These are phyloP conservation scores for Dactylella cylindrospora DNA, from an alignment of 2,329 filamentous ascomycete species.

Conservation along the genomic window DNA sequence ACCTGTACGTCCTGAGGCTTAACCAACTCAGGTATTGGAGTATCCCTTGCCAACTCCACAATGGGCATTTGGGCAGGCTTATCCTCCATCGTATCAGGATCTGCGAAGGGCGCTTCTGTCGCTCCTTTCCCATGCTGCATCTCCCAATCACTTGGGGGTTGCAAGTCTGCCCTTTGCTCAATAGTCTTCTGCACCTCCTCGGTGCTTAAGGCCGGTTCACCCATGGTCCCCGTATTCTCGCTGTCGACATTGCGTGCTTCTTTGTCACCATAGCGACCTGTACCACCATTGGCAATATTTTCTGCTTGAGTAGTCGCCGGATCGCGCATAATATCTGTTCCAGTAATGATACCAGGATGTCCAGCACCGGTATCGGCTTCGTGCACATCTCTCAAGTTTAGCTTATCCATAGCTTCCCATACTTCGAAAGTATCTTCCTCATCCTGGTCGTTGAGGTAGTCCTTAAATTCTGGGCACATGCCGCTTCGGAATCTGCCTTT, in stretches of 20 bases:
- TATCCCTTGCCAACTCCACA: conserved; percentile 4
- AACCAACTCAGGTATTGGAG: not conserved
- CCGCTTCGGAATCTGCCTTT: conserved; percentile 81
- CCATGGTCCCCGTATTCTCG: conserved; percentile 17
- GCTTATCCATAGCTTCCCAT: conserved; percentile 68
- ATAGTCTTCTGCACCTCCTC: conserved; percentile 21
- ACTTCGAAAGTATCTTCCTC: conserved; percentile 90
- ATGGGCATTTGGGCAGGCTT: conserved; percentile 9
- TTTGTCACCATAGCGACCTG: conserved; percentile 28
- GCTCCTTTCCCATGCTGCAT: conserved; percentile 27
- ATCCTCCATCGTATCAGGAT: conserved; percentile 24
- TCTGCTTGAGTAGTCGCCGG: conserved; percentile 37
- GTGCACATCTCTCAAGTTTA: conserved; percentile 23
- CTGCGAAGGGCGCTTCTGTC: conserved; percentile 14
- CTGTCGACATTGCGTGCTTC: conserved; percentile 35
- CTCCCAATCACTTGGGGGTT: conserved; percentile 28
- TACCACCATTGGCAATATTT: conserved; percentile 27
- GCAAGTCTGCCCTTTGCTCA: conserved; percentile 10
- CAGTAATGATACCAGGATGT: conserved; percentile 24
- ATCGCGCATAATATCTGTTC: conserved; percentile 30
- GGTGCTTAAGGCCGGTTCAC: conserved; percentile 14
- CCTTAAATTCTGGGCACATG: conserved; percentile 80
- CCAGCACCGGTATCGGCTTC: conserved; percentile 37
- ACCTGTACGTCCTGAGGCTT: conserved; percentile 14
- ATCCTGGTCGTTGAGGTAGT: conserved; percentile 85